Evolutionary conservation across 768 basidiomycete species (phyloP).

Genomic region (Trametopsis cervina): DNA sequence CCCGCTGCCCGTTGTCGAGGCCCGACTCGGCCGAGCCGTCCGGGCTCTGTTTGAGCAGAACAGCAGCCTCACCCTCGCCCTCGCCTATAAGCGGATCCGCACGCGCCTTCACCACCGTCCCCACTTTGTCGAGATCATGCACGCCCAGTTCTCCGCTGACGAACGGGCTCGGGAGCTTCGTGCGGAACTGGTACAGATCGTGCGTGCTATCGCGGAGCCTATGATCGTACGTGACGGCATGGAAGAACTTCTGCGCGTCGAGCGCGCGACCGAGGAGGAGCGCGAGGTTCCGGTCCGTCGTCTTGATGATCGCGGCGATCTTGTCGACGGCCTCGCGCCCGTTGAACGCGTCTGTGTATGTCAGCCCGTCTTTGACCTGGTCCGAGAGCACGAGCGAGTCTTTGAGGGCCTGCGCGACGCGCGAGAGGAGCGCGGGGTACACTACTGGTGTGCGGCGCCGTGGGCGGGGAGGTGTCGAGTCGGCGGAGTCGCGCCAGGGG

Average conservation of each 20-base stretch:
- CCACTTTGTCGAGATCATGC: constrained; percentile 30
- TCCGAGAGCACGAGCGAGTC: constrained; percentile 73
- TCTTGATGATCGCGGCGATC: constrained; percentile 97
- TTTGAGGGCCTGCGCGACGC: constrained; percentile 90
- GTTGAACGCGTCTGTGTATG: constrained; percentile 95
- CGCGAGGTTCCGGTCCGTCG: constrained; percentile 93
- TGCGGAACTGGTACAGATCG: constrained; percentile 92
- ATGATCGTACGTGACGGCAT: constrained; percentile 99
- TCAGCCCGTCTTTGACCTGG: constrained; percentile 88
- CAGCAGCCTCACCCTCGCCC: constrained; percentile 20
- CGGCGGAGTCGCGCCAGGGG: constrained; percentile 28
- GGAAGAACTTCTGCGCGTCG: constrained; percentile 98
- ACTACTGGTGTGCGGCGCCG: constrained; percentile 61
- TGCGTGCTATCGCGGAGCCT: constrained; percentile 80
- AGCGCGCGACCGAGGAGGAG: constrained; percentile 91
- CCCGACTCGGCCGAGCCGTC: constrained; percentile 24
- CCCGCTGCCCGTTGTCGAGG: constrained; percentile 19
- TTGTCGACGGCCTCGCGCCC: constrained; percentile 96
- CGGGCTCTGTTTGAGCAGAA: constrained; percentile 22
- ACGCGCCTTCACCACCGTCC: constrained; percentile 20
- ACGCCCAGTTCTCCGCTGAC: constrained; percentile 64
- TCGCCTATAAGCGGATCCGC: constrained; percentile 23
- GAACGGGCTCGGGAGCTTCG: constrained; percentile 77
- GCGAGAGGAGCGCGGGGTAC: constrained; percentile 94
- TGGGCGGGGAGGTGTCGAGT: constrained; percentile 23